These are phyloP conservation scores for Mallotus japonicus DNA, from an alignment of 441 rosid genomes.

Conservation along the genomic window DNA sequence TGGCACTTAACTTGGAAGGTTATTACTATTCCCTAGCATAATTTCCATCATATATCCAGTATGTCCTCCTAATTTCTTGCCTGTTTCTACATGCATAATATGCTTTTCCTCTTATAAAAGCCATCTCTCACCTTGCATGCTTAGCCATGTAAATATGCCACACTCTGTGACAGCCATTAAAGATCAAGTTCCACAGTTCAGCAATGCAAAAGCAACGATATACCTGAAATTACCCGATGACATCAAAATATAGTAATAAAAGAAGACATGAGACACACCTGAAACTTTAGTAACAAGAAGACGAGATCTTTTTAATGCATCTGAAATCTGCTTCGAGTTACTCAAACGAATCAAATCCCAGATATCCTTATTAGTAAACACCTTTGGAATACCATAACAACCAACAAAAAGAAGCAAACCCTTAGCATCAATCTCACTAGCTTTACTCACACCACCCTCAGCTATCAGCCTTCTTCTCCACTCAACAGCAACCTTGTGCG, in stretches of 20 bases:
- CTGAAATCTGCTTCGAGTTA: slow-evolving; percentile 38
- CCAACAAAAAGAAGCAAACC: slow-evolving; percentile 67
- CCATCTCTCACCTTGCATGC: neutral
- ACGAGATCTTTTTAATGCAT: slow-evolving; percentile 48
- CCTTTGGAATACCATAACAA: slow-evolving; percentile 60
- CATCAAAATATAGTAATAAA: neutral
- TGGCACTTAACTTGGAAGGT: neutral
- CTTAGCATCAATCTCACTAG: slow-evolving; percentile 51
- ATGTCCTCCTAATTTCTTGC: neutral
- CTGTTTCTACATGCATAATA: neutral
- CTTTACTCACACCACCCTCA: slow-evolving; percentile 60
- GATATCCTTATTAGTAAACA: slow-evolving; percentile 45
- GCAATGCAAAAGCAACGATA: neutral
- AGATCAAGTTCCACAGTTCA: neutral
- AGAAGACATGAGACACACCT: slow-evolving; percentile 33
- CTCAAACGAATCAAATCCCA: slow-evolving; percentile 50
- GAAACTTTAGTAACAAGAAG: slow-evolving; percentile 45
- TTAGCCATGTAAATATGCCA: neutral
- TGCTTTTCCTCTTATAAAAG: neutral
- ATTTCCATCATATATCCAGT: neutral
- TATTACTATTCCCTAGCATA: neutral
- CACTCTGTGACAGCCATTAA: neutral
- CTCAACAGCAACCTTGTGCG: slow-evolving; percentile 45
- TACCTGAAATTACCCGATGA: neutral
- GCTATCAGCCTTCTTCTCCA: slow-evolving; percentile 62